Evolutionary conservation across 352 stramenopile genomes (phyloP).

Genomic region (Phytopythium montanum): DNA sequence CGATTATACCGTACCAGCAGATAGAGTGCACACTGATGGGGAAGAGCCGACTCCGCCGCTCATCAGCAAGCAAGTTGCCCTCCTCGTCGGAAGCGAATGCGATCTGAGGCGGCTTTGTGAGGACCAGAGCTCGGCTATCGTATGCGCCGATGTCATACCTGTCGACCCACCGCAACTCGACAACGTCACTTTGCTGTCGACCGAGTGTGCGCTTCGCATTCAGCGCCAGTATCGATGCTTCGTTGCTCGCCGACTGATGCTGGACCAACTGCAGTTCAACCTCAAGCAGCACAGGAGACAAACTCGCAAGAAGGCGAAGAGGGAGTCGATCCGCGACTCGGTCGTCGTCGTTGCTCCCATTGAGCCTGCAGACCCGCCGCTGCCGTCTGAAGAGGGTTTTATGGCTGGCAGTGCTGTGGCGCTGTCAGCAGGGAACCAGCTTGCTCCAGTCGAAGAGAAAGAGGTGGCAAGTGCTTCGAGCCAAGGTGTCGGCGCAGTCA

Average conservation of each 20-base stretch:
- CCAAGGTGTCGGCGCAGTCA: background rate
- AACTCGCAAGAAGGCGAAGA: conserved; percentile 17
- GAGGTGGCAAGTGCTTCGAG: background rate
- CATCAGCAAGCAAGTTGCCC: background rate
- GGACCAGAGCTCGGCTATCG: background rate
- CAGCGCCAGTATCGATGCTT: conserved; percentile 41
- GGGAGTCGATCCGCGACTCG: conserved; percentile 7
- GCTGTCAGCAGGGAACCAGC: background rate
- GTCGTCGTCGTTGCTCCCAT: background rate
- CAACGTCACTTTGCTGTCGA: background rate
- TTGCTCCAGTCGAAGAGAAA: background rate
- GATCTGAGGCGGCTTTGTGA: background rate
- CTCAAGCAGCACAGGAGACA: conserved; percentile 29
- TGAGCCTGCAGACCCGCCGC: background rate
- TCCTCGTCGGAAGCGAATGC: background rate
- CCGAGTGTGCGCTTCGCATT: conserved; percentile 11
- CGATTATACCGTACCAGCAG: no score
- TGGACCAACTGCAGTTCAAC: conserved; percentile 39
- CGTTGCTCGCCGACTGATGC: conserved; percentile 20
- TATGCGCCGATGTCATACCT: background rate
- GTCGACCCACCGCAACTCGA: background rate
- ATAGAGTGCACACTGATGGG: background rate
- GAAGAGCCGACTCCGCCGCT: background rate
- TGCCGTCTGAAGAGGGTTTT: background rate
- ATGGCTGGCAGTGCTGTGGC: background rate